Conservation (phyloP, 768 basidiomycete genomes). For the Boletus rufocinnamomeus region DNA sequence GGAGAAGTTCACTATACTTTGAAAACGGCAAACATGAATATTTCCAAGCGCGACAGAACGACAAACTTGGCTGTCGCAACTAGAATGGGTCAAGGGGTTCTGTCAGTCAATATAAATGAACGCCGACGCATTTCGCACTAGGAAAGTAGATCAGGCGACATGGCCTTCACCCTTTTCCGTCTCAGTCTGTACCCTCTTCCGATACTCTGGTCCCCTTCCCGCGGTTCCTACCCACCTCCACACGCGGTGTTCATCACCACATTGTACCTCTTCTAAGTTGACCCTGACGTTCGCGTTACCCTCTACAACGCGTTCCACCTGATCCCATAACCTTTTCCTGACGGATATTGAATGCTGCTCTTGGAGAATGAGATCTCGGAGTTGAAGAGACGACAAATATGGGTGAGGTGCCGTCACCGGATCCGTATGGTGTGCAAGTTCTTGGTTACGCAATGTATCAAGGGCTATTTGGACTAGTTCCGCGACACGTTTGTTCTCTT, state of each 20-base stretch:
- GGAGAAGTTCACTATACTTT: constrained; percentile 28
- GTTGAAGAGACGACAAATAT: constrained; percentile 81
- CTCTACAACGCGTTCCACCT: constrained; percentile 84
- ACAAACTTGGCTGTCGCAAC: constrained; percentile 14
- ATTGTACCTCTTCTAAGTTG: constrained; percentile 78
- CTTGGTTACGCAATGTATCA: constrained; percentile 79
- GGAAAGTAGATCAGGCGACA: constrained; percentile 25
- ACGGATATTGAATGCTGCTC: constrained; percentile 73
- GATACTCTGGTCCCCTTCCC: constrained; percentile 35
- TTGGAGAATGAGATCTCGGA: constrained; percentile 84
- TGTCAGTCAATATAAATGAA: constrained; percentile 17
- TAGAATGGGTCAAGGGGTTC: constrained; percentile 28
- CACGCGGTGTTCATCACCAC: constrained; percentile 86
- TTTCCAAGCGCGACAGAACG: constrained; percentile 17
- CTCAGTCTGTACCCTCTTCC: constrained; percentile 36
- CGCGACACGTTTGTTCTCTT: constrained; percentile 65
- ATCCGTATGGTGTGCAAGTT: constrained; percentile 79
- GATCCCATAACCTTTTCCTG: constrained; percentile 73
- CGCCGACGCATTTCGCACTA: constrained; percentile 15
- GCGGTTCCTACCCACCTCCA: constrained; percentile 87
- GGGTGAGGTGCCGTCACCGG: constrained; percentile 73
- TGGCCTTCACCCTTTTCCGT: constrained; percentile 30
- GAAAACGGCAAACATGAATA: constrained; percentile 17
- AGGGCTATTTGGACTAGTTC: constrained; percentile 79
- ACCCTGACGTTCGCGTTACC: constrained; percentile 88